Evolutionary conservation across 2,329 filamentous ascomycete species (phyloP).

Genomic region (Ascosphaera apis): DNA sequence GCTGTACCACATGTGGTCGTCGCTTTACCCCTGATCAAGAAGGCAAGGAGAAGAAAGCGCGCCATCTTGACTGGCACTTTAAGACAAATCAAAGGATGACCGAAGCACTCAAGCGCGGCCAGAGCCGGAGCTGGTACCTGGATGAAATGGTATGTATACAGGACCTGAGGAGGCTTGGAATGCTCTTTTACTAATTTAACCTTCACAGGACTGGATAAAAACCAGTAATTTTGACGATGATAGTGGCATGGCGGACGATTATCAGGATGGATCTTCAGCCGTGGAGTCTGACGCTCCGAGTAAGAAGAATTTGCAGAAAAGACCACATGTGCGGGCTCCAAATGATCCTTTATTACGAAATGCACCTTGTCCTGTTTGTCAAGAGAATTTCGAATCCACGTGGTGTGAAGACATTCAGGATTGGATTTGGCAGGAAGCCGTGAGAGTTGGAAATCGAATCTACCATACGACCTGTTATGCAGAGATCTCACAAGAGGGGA

Average conservation of each 20-base stretch:
- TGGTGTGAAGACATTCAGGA: constrained; percentile 89
- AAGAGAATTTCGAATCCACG: constrained; percentile 78
- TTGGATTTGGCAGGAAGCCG: constrained; percentile 87
- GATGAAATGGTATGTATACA: constrained; percentile 47
- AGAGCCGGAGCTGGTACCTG: constrained; percentile 87
- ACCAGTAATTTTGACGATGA: constrained; percentile 59
- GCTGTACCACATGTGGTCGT: constrained; percentile 77
- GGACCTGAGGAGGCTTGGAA: too few species aligned
- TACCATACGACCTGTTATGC: constrained; percentile 80
- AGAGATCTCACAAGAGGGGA: constrained; percentile 43
- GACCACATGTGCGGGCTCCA: constrained; percentile 61
- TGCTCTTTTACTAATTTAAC: constrained; percentile 1
- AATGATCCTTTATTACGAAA: constrained; percentile 53
- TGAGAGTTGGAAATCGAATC: constrained; percentile 52
- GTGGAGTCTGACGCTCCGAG: constrained; percentile 17
- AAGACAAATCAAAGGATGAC: constrained; percentile 71
- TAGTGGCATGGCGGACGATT: constrained; percentile 20
- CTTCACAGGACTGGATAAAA: constrained; percentile 63
- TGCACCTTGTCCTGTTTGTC: constrained; percentile 74
- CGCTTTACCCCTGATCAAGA: constrained; percentile 58
- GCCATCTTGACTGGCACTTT: constrained; percentile 98
- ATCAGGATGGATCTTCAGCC: constrained; percentile 17
- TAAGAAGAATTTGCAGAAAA: constrained; percentile 32
- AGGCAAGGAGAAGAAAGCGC: constrained; percentile 65
- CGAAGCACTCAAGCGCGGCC: constrained; percentile 63